Percentiles rank a stretch among this genome's conserved stretches.
These are phyloP conservation scores for Microcyclosporella mali DNA, from an alignment of 2,329 filamentous ascomycete species.

Conservation along the genomic window DNA sequence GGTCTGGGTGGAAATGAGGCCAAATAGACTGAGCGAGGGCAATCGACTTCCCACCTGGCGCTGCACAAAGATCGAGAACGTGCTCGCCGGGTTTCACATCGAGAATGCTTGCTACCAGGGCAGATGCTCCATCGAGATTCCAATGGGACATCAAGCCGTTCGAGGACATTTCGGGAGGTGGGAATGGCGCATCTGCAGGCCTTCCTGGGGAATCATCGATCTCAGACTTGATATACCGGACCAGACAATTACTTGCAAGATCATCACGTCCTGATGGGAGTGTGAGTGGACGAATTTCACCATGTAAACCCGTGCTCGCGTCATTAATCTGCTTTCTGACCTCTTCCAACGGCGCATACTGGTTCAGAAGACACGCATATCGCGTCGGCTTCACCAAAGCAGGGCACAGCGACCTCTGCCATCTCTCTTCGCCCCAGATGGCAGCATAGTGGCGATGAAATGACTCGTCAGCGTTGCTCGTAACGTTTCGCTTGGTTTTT, in stretches of 20 bases:
- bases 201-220: neutral
- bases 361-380: slow-evolving; percentile 27
- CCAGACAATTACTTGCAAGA: slow-evolving; percentile 6
- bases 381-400: slow-evolving; percentile 21
- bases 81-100: slow-evolving; percentile 32
- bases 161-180: slow-evolving; percentile 14
- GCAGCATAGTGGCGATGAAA: slow-evolving; percentile 29
- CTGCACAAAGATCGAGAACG: slow-evolving; percentile 38
- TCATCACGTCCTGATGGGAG: slow-evolving; percentile 1
- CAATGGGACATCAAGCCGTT: slow-evolving; percentile 24
- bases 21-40: slow-evolving; percentile 32
- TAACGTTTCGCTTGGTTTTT: slow-evolving; percentile 21
- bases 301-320: too few species aligned
- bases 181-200: slow-evolving; percentile 16
- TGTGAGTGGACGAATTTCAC: slow-evolving; percentile 6
- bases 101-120: slow-evolving; percentile 33
- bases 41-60: slow-evolving; percentile 35
- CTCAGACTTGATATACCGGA: slow-evolving; percentile 5
- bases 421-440: slow-evolving; percentile 26
- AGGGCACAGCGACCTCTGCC: slow-evolving; percentile 24
- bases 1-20: slow-evolving; percentile 15
- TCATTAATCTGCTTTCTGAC: slow-evolving; percentile 12
- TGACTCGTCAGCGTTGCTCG: slow-evolving; percentile 21
- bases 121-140: slow-evolving; percentile 31
- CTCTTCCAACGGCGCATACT: slow-evolving; percentile 18